Base-by-base conservation (phyloP, 805 yeast genomes). In the Saccharomycopsis sp. region DNA sequence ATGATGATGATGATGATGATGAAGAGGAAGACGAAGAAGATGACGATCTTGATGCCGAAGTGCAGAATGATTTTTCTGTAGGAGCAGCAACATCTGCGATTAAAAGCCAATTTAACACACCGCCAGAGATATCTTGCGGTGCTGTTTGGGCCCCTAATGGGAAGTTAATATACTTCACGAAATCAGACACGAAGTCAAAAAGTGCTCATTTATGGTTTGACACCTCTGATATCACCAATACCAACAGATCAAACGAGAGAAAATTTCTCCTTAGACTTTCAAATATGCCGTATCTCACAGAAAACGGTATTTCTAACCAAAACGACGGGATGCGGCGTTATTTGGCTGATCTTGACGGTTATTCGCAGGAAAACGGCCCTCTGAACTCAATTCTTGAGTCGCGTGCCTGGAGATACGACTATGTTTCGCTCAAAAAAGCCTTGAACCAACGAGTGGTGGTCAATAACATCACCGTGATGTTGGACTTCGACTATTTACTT, bases 401-500 rank as follows among this genome's bases (percentile, higher is more conserved):
- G 67, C 15, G 69, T 61, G 15, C 65, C 68, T 9, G 66, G 63
- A 1, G 65, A 65, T 56, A 67, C 68, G 5, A 55, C 59, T 12
- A 66, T 14, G 65, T 72, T 2, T 54, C 60, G 2, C 61, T 68
- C 3, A 69, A 66, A 41, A 64, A 66, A 25, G 59, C 52, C 34
- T 57, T 47, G 50, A 59, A 23, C 35, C 50, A 17, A 19, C 54
- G 50, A 24, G 15, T 38, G 34, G 23, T 41, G 17, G 42, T 47
- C 7, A 53, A 53, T 44, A 87, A 87, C 64, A 69, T 81, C n/a
- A 85, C 89, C 8, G 77, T 79, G 2, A 78, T 85, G 1, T 75
- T 78, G 58, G 93, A 90, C 66, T 86, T 86, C 68, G 73, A 80
- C 20, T 78, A 84, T 66, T 72, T 92, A 54, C 79, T 90, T 41